Base-by-base conservation (phyloP, 768 basidiomycete species). In the Gloeostereum incarnatum region DNA sequence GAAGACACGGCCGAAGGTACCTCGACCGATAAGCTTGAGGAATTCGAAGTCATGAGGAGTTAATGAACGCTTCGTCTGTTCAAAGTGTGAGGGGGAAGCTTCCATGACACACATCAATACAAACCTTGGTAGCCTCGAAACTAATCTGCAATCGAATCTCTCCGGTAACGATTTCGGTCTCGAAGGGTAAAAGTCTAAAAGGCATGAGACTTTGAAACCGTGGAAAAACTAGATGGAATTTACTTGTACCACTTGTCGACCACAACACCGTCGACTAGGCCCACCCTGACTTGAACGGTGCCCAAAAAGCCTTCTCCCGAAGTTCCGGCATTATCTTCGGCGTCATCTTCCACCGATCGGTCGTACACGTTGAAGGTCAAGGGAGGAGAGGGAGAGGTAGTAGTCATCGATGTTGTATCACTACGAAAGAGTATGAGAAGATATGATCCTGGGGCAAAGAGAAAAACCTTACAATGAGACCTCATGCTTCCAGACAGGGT, bases 401-500 rank as follows among this genome's bases (percentile, higher is more conserved):
- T 85, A n/a, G n/a, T n/a, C n/a, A n/a, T n/a, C n/a, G n/a, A n/a
- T n/a, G n/a, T n/a, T n/a, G n/a, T n/a, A 61, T 99, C 96, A 70
- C 94, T 98, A 58, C 24, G 51, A 36, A 46, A 39, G 40, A 8
- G 23, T 33, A 31, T 20, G 23, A 35, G 14, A 11, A 17, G 39
- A 26, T 16, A 26, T 24, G 22, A 16, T 7, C 31, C 37, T 44
- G 38, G 21, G 17, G 36, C 38, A 18, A 36, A 41, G 43, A 19
- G 36, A 42, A 43, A 26, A 29, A n/a, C 73, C 93, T 61, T 60
- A 97, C 94, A 99, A 99, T 31, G 88, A 81, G 23, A 98, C 96
- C 58, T 98, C 86, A 57, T 98, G 94, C 63, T 99, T 99, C 96
- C 96, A 99, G 16, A 93, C 81, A 8, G 96, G 94, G 65, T 91